These are phyloP conservation scores for Wickerhamiella sorbophila DNA, from an alignment of 805 yeast genomes.

Conservation along the genomic window DNA sequence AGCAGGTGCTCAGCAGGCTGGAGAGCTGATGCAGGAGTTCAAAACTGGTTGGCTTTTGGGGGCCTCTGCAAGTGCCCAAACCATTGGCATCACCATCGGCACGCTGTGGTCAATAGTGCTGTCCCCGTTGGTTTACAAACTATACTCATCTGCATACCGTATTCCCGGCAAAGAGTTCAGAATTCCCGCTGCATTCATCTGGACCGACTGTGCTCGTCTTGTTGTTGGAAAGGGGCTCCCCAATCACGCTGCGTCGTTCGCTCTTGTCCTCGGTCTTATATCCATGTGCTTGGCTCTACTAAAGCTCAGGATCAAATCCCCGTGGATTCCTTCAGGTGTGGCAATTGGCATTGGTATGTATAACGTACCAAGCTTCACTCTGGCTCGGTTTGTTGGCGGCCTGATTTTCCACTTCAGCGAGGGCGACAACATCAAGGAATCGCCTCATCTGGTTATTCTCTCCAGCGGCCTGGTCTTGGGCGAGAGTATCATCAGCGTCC, in stretches of 20 bases:
- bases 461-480: slow-evolving; percentile 89
- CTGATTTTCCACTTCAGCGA: slow-evolving; percentile 41
- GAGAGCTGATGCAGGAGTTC: slow-evolving; percentile 93
- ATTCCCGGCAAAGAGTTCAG: slow-evolving; percentile 74
- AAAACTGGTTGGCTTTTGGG: slow-evolving; percentile 87
- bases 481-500: slow-evolving; percentile 78
- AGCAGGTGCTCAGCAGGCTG: slow-evolving; percentile 98
- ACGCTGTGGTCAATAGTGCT: slow-evolving; percentile 70
- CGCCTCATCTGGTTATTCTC: slow-evolving; percentile 53
- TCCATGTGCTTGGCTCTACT: slow-evolving; percentile 44
- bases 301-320: slow-evolving; percentile 22
- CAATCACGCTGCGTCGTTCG: slow-evolving; percentile 54
- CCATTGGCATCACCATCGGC: slow-evolving; percentile 78
- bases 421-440: slow-evolving; percentile 36
- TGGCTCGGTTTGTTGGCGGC: slow-evolving; percentile 90
- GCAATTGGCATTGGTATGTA: slow-evolving; percentile 96
- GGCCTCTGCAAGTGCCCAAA: slow-evolving; percentile 87
- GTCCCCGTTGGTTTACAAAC: slow-evolving; percentile 67
- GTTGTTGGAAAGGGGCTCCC: slow-evolving; percentile 90
- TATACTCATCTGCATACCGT: slow-evolving; percentile 68
- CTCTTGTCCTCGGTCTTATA: slow-evolving; percentile 52
- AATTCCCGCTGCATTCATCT: slow-evolving; percentile 87
- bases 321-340: slow-evolving; percentile 77
- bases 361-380: slow-evolving; percentile 82
- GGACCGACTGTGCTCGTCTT: slow-evolving; percentile 91